These are phyloP conservation scores for Trichoderma koningii DNA, from an alignment of 2,329 filamentous ascomycete genomes.

Conservation along the genomic window DNA sequence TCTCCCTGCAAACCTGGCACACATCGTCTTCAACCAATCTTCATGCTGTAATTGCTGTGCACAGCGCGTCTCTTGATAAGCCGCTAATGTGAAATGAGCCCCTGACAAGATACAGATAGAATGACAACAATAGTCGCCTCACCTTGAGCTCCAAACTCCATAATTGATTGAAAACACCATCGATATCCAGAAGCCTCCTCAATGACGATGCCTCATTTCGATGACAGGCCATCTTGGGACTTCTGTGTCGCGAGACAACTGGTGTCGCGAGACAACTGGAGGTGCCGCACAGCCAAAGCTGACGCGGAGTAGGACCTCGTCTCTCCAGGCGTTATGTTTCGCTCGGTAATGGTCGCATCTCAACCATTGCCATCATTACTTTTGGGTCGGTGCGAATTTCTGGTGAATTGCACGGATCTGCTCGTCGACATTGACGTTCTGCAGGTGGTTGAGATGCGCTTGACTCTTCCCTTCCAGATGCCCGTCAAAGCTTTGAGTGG, in stretches of 20 bases:
- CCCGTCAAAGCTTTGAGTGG: slow-evolving; percentile 65
- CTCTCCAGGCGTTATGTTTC: not conserved
- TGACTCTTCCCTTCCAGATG: slow-evolving; percentile 61
- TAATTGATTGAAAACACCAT: not conserved
- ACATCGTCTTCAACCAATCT: not conserved
- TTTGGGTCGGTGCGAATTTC: slow-evolving; percentile 49
- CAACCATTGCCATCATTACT: slow-evolving; percentile 30
- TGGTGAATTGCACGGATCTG: slow-evolving; percentile 71
- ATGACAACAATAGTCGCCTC: slow-evolving; percentile 24
- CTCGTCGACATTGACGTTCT: slow-evolving; percentile 78
- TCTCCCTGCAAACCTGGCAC: not conserved
- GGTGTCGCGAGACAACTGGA: not conserved
- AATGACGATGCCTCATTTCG: not conserved
- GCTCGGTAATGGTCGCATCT: not conserved
- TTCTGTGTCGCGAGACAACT: not conserved
- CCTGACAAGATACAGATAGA: slow-evolving; percentile 2
- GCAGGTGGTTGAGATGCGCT: slow-evolving; percentile 59
- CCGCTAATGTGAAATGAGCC: slow-evolving; percentile 25
- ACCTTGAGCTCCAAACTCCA: slow-evolving; percentile 26
- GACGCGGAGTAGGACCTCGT: not conserved
- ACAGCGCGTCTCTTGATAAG: slow-evolving; percentile 1
- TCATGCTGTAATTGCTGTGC: slow-evolving; percentile 1
- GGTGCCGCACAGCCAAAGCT: too few relatives aligned
- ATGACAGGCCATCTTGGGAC: not conserved
- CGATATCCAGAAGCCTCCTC: not conserved